Evolutionary conservation across 768 basidiomycete genomes (phyloP).

Genomic region (Tricholoma terreum): DNA sequence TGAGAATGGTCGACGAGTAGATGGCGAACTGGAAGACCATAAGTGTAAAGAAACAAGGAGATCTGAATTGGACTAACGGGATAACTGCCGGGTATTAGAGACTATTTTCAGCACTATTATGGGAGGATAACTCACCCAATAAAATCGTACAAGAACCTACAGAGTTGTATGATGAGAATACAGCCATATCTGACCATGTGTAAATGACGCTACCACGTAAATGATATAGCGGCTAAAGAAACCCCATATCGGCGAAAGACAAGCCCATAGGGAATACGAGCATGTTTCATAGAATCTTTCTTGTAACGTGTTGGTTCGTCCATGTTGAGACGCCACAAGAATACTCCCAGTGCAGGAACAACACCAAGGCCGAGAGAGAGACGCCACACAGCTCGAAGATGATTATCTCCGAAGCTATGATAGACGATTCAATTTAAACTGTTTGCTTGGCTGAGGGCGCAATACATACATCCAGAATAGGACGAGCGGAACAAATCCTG

Average conservation of each 20-base stretch:
- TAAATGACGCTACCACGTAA: slow-evolving; percentile 58
- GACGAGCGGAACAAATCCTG: slow-evolving; percentile 80
- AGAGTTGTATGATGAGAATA: neutral
- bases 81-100: slow-evolving; percentile 39
- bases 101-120: neutral
- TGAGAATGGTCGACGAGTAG: slow-evolving; percentile 74
- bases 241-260: slow-evolving; percentile 79
- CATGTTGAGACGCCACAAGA: slow-evolving; percentile 86
- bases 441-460: neutral
- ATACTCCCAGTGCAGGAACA: slow-evolving; percentile 76
- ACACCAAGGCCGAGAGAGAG: slow-evolving; percentile 81
- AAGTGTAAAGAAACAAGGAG: neutral
- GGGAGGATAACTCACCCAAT: slow-evolving; percentile 48
- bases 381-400: slow-evolving; percentile 86
- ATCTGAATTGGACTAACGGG: slow-evolving; percentile 44
- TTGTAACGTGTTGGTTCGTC: slow-evolving; percentile 72
- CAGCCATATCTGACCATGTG: neutral
- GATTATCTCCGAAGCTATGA: slow-evolving; percentile 67
- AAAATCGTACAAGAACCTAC: slow-evolving; percentile 76
- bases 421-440: neutral
- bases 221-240: slow-evolving; percentile 67
- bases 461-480: slow-evolving; percentile 79
- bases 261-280: slow-evolving; percentile 71
- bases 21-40: slow-evolving; percentile 54
- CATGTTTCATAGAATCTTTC: slow-evolving; percentile 75